Base-by-base conservation (phyloP, 2,329 filamentous ascomycete species). In the Penicillium rolfsii region DNA sequence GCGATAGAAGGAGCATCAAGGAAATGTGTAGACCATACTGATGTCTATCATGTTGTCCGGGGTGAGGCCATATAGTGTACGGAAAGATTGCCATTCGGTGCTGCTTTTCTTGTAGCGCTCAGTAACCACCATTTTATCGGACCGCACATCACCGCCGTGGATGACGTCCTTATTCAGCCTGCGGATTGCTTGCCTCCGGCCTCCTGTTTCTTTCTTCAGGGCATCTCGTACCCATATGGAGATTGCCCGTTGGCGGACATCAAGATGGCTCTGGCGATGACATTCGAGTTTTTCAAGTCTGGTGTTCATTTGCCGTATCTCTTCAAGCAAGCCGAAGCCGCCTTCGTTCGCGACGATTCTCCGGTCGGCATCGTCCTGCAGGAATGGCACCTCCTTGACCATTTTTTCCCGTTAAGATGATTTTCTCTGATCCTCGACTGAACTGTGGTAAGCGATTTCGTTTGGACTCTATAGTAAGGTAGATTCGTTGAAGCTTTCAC, bases 61-160 rank as follows among this genome's bases (percentile, higher is more conserved):
- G 3, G 9, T 35, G 11, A 35, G 33, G 33, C 33, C 33, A 61
- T 61, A 61, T 28, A 61, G 54, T 4, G 36, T 58, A 46, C 38
- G 30, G 48, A 61, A 61, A 38, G 28, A 38, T 48, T 49, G 14
- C 59, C 59, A 54, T 61, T 53, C 54, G 14, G 48, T 61, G 33
- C 54, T 61, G 14, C 16, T 61, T 36, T 46, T 54, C 38, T 38
- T 57, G 38, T 57, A 61, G 54, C 59, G 59, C 48, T 57, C 59
- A 33, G 54, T 61, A 9, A 61, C 54, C 38, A 61, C 45, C 49
- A 61, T 61, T 14, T 48, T 33, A 56, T 60, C 58, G 14, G 46
- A 57, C 22, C 59, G 54, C 19, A 61, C 26, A 49, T 61, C 59
- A 49, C 59, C 54, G 38, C 16, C 38, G 53, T 60, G 22, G 36